Evolutionary conservation across 805 yeast genomes (phyloP).

Genomic region (Peterozyma xylosa): DNA sequence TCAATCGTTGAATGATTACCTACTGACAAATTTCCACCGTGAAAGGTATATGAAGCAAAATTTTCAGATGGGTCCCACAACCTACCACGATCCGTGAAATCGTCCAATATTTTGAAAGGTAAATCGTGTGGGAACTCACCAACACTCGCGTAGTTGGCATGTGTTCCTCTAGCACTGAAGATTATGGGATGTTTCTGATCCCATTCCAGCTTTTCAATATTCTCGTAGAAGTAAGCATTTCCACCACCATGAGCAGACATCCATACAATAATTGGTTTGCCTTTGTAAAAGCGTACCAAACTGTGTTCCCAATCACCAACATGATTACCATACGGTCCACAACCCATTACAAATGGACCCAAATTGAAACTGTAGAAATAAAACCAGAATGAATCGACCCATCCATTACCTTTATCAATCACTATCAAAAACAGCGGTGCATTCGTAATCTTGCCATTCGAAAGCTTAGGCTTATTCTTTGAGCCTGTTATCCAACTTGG

Average conservation of each 20-base stretch:
- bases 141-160: slow-evolving; percentile 92
- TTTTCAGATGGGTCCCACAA: slow-evolving; percentile 91
- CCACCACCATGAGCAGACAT: slow-evolving; percentile 99
- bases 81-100: slow-evolving; percentile 92
- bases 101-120: slow-evolving; percentile 85
- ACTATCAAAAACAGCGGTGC: slow-evolving; percentile 82
- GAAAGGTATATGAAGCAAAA: slow-evolving; percentile 73
- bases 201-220: slow-evolving; percentile 50
- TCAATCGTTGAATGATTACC: slow-evolving; percentile 40
- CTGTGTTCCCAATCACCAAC: slow-evolving; percentile 99
- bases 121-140: slow-evolving; percentile 96
- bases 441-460: slow-evolving; percentile 60
- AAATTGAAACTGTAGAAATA: slow-evolving; percentile 89
- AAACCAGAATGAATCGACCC: slow-evolving; percentile 96
- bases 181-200: slow-evolving; percentile 57
- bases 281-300: slow-evolving; percentile 73
- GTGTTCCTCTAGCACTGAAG: slow-evolving; percentile 92
- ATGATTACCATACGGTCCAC: slow-evolving; percentile 95
- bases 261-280: slow-evolving; percentile 81
- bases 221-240: slow-evolving; percentile 73
- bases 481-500: slow-evolving; percentile 86
- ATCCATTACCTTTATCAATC: slow-evolving; percentile 88
- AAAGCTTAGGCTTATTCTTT: slow-evolving; percentile 57
- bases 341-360: slow-evolving; percentile 97
- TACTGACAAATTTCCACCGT: slow-evolving; percentile 45